Conservation (phyloP, 495 filamentous ascomycete species). For the Penicillium daleae region DNA sequence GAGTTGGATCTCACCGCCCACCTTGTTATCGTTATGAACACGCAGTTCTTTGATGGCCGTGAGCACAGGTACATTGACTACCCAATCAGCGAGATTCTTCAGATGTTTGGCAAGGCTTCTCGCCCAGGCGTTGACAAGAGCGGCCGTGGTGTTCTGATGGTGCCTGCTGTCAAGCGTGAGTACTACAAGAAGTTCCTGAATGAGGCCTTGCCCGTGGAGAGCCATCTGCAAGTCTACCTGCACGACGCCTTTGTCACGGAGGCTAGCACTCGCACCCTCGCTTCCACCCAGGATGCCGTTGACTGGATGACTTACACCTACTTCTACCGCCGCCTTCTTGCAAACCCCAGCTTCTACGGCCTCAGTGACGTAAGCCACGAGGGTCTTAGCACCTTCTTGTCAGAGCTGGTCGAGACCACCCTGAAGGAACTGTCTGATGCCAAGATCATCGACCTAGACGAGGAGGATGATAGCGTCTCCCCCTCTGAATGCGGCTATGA, state of each 20-base stretch:
- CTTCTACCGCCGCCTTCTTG: constrained; percentile 95
- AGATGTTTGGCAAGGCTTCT: constrained; percentile 96
- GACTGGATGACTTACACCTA: constrained; percentile 99
- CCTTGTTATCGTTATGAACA: constrained; percentile 94
- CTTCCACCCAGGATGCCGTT: constrained; percentile 94
- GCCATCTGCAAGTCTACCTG: constrained; percentile 85
- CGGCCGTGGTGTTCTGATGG: constrained; percentile 91
- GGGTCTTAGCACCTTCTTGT: constrained; percentile 90
- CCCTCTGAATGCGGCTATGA: constrained; percentile 96
- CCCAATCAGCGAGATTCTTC: constrained; percentile 93
- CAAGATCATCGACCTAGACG: constrained; percentile 95
- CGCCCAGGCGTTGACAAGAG: constrained; percentile 77
- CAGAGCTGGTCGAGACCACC: constrained; percentile 91
- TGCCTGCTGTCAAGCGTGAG: constrained; percentile 88
- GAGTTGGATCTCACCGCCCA: constrained; percentile 88
- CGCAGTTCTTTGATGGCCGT: constrained; percentile 96
- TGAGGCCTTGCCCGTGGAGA: constrained; percentile 94
- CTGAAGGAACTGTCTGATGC: constrained; percentile 89
- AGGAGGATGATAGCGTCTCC: constrained; percentile 89
- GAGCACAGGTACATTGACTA: constrained; percentile 99
- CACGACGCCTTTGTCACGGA: constrained; percentile 97
- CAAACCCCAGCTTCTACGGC: constrained; percentile 96
- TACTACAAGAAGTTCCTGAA: constrained; percentile 99
- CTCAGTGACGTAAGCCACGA: constrained; percentile 88
- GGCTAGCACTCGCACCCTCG: constrained; percentile 90